Evolutionary conservation across 192 early-diverging fungal species (phyloP), one percentile per base, ranked within the genome.

Genomic region (Obelidium mucronatum): DNA sequence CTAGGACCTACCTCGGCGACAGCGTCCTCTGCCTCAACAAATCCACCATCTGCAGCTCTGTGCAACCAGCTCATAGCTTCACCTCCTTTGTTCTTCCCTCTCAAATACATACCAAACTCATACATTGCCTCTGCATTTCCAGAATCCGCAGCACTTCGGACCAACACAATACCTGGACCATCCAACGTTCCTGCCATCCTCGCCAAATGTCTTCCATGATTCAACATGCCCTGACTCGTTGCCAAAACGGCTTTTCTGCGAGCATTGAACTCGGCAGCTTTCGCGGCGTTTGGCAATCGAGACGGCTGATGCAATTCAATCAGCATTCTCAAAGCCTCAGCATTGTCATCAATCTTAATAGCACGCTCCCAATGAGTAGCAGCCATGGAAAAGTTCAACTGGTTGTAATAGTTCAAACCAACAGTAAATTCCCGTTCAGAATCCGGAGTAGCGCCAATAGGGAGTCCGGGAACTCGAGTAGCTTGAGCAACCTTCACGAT

Each of bases 21-120:
- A 31, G 65, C 66, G 40, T 77, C 76, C 42, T 77, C 76, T 6
- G 67, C 54, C 19, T 58, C 67, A 2, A 55, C 67, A 13, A 22
- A 70, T 6, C 76, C 76, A 5, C n/a, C 37, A 17, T 77, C 76
- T 2, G 76, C 76, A 36, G 67, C 67, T 26, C 51, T 42, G 58
- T 77, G 76, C 66, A 77, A 53, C 76, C 76, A 77, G 0, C 36
- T 59, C 76, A 77, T 77, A 15, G 76, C 76, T 52, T 77, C 67
- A n/a, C 30, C 65, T 34, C 76, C 76, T 58, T 77, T 77, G 3
- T 56, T 56, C 30, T 58, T 60, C 24, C 59, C 67, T 24, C 76
- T 33, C 55, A 77, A 44, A 55, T 69, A 77, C 76, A 77, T 59
- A 2, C 76, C 76, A 77, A 77, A 77, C 56, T 77, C 76, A 44